Conservation (phyloP, 192 early-diverging fungal genomes). For the Coemansia sp. region DNA sequence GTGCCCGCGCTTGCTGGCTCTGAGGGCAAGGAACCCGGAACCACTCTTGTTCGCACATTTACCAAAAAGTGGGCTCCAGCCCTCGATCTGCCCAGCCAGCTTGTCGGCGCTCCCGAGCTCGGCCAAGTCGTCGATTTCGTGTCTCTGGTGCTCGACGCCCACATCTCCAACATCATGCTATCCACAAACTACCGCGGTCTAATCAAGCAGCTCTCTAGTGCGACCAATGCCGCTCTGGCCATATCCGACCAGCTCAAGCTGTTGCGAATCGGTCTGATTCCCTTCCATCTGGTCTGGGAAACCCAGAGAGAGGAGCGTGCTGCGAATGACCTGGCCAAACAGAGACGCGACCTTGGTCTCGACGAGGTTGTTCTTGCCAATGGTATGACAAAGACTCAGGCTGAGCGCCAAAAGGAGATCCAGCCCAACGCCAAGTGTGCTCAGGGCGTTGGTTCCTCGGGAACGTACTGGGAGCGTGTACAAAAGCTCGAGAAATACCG, state of each 20-base stretch:
- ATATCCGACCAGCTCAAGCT: conserved; percentile 54
- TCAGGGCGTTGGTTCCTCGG: conserved; percentile 43
- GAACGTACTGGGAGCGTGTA: conserved; percentile 54
- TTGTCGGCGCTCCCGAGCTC: conserved; percentile 39
- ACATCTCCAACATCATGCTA: conserved; percentile 49
- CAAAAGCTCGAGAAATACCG: conserved; percentile 58
- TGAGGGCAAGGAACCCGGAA: conserved; percentile 13
- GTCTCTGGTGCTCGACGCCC: conserved; percentile 43
- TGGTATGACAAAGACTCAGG: conserved; percentile 51
- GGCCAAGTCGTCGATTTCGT: conserved; percentile 38
- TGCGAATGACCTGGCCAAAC: conserved; percentile 39
- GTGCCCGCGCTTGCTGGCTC: conserved; percentile 2
- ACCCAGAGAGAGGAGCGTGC: conserved; percentile 44
- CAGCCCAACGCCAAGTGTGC: conserved; percentile 45
- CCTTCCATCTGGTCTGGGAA: conserved; percentile 49
- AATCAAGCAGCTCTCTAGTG: conserved; percentile 38
- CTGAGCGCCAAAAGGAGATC: conserved; percentile 29
- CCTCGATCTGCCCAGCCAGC: conserved; percentile 29
- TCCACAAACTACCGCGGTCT: conserved; percentile 34
- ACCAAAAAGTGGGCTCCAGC: conserved; percentile 50
- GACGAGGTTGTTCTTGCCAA: conserved; percentile 55
- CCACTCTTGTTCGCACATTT: conserved; percentile 32
- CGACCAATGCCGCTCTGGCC: conserved; percentile 38
- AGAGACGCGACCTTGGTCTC: conserved; percentile 48
- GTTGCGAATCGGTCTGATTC: conserved; percentile 41